A percentile compares a stretch with the other conserved stretches of the same genome.
These are phyloP conservation scores for Candida lessepsii DNA, from an alignment of 805 yeast genomes.

Conservation along the genomic window DNA sequence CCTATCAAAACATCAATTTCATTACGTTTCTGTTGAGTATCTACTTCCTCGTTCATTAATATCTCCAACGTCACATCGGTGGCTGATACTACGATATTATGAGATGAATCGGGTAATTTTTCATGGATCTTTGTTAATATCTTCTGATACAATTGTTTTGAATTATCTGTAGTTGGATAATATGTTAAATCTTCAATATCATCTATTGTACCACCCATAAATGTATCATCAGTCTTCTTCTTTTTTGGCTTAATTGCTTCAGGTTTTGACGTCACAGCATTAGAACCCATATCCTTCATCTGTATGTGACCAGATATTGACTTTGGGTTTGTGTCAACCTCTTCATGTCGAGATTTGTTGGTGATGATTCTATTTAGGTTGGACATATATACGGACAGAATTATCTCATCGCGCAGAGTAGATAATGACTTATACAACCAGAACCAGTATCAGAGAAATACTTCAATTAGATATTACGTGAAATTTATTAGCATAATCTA, in stretches of 20 bases:
- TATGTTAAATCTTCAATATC: conserved; percentile 53
- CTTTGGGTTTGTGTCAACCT: conserved; percentile 59
- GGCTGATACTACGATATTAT: conserved; percentile 67
- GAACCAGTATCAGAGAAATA: neutral
- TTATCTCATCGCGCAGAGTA: conserved; percentile 10
- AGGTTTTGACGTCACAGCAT: neutral
- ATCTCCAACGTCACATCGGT: conserved; percentile 62
- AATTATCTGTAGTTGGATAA: conserved; percentile 58
- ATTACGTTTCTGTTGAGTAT: conserved; percentile 45
- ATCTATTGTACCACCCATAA: neutral
- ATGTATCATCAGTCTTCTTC: neutral
- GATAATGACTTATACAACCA: too few species aligned
- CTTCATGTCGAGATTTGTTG: conserved; percentile 39
- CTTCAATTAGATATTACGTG: too few species aligned
- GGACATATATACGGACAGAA: conserved; percentile 1
- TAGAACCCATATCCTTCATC: conserved; percentile 64
- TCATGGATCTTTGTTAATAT: conserved; percentile 60
- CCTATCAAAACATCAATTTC: conserved; percentile 51
- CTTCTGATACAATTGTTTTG: conserved; percentile 49
- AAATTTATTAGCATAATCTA: too few species aligned
- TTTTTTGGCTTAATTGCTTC: neutral
- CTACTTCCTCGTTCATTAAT: conserved; percentile 45
- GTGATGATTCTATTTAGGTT: conserved; percentile 20
- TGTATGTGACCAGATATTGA: conserved; percentile 70
- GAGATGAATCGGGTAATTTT: conserved; percentile 71